A percentile compares a stretch with the other conserved stretches of the same genome.
These are phyloP conservation scores for Avena insularis DNA, from an alignment of 176 grass and related monocot genomes.

Conservation along the genomic window DNA sequence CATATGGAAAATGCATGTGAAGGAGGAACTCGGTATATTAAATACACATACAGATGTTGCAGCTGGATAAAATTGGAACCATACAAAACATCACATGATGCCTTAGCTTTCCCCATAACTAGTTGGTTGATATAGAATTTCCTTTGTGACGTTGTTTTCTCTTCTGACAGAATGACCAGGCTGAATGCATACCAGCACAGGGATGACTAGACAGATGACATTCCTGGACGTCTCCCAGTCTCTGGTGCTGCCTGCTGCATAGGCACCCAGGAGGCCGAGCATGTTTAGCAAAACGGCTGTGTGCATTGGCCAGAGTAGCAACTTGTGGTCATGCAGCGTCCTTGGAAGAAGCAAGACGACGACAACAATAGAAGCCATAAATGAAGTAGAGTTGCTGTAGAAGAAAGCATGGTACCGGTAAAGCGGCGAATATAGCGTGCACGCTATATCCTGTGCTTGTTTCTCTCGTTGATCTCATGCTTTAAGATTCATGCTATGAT, in stretches of 20 bases:
- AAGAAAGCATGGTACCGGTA: conserved; percentile 48
- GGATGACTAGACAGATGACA: conserved; percentile 41
- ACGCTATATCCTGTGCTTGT: too few species aligned
- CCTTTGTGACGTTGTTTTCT: not conserved
- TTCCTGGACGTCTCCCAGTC: conserved; percentile 27
- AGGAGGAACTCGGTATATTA: not conserved
- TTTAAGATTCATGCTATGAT: too few species aligned
- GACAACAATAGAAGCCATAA: conserved; percentile 41
- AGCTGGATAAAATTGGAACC: not conserved
- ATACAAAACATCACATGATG: not conserved
- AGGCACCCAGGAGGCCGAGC: conserved; percentile 50
- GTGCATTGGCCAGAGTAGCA: conserved; percentile 33
- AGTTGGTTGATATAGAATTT: not conserved
- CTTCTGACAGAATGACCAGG: not conserved
- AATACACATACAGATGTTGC: not conserved
- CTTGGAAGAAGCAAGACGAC: conserved; percentile 26
- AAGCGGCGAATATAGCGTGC: too few species aligned
- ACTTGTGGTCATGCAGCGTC: not conserved
- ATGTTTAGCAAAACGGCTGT: conserved; percentile 42
- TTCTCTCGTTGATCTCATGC: too few species aligned
- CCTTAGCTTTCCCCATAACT: not conserved
- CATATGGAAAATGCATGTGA: not conserved
- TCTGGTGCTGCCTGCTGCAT: conserved; percentile 50
- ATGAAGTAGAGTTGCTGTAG: conserved; percentile 56
- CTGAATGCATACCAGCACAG: conserved; percentile 32